These are phyloP conservation scores for Sugiyamaella qingdaonensis DNA, from an alignment of 805 yeast species.

Conservation along the genomic window DNA sequence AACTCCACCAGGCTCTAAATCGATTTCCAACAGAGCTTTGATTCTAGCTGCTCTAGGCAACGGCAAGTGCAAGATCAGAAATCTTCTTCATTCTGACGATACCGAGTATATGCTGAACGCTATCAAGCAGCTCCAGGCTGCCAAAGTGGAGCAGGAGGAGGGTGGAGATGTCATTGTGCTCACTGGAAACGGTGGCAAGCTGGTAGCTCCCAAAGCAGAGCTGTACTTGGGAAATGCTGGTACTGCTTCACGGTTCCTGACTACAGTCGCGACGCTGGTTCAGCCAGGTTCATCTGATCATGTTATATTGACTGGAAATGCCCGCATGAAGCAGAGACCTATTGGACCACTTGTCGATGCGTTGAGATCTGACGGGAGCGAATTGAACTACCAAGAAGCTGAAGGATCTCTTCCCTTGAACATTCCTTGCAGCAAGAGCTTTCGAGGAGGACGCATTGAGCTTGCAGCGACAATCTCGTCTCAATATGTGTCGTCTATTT, in stretches of 20 bases:
- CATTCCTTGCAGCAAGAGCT: constrained; percentile 62
- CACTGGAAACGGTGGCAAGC: constrained; percentile 75
- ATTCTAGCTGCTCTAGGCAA: constrained; percentile 86
- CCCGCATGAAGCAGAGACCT: constrained; percentile 96
- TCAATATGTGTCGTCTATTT: constrained; percentile 91
- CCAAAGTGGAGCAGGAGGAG: constrained; percentile 75
- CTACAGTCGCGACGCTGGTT: constrained; percentile 87
- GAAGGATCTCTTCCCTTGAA: constrained; percentile 84
- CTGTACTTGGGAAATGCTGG: constrained; percentile 96
- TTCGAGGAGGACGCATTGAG: constrained; percentile 88
- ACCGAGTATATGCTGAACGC: constrained; percentile 94
- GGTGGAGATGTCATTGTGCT: constrained; percentile 82
- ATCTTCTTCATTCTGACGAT: constrained; percentile 92
- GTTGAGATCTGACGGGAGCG: constrained; percentile 71
- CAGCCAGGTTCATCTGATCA: constrained; percentile 41
- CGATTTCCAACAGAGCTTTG: constrained; percentile 92
- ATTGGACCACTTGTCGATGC: constrained; percentile 96
- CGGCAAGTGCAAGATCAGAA: constrained; percentile 78
- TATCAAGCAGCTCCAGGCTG: constrained; percentile 72
- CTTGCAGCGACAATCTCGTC: constrained; percentile 95
- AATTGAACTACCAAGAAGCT: constrained; percentile 63
- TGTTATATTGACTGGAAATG: constrained; percentile 83
- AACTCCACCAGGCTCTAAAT: constrained; percentile 94
- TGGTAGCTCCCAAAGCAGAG: constrained; percentile 58
- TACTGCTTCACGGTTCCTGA: constrained; percentile 91